Conservation (phyloP, 2,329 filamentous ascomycete genomes). For the Pestalotiopsis sp. region DNA sequence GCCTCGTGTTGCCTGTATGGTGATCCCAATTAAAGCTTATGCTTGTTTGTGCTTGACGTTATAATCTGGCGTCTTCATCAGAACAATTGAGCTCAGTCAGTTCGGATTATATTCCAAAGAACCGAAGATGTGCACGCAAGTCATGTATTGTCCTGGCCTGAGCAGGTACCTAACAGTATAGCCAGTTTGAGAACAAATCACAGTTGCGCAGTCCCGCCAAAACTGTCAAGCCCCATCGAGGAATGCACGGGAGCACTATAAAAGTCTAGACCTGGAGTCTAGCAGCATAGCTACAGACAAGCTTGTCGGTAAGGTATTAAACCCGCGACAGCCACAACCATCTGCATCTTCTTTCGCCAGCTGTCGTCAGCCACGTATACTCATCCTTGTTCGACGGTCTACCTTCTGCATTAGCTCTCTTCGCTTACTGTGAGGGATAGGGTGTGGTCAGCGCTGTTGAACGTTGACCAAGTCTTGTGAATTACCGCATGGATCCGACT, state of each 20-base stretch:
- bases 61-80: not conserved
- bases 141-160: too few relatives aligned
- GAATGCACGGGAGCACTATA: too few relatives aligned
- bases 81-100: not conserved
- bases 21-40: not conserved
- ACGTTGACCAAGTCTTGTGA: not conserved
- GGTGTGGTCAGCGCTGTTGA: too few relatives aligned
- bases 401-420: not conserved
- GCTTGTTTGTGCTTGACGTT: too few relatives aligned
- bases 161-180: too few relatives aligned
- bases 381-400: not conserved
- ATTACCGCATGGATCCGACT: not conserved
- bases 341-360: not conserved
- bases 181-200: too few relatives aligned
- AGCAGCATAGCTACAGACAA: too few relatives aligned
- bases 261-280: too few relatives aligned
- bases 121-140: too few relatives aligned
- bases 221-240: too few relatives aligned
- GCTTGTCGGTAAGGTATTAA: too few relatives aligned
- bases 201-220: too few relatives aligned
- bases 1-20: not conserved
- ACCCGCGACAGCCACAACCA: not conserved
- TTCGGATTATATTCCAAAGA: not conserved
- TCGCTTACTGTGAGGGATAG: not conserved
- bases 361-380: not conserved